Evolutionary conservation across 192 early-diverging fungal genomes (phyloP).

Genomic region (Backusella circina): DNA sequence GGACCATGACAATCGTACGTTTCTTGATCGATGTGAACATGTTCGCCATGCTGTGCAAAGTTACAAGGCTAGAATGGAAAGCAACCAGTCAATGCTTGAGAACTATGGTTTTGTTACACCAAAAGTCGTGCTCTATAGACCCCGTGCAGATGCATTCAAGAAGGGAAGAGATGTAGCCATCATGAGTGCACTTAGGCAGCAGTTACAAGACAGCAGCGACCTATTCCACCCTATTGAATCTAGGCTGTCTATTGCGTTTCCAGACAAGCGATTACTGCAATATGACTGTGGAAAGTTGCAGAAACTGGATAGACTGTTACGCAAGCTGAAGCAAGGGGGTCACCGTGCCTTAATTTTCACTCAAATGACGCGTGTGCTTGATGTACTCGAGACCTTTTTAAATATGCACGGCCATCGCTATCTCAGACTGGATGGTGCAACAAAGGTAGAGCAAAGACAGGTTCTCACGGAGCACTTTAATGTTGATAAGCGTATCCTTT

Average conservation of each 20-base stretch:
- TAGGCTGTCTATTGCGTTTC: conserved; percentile 73
- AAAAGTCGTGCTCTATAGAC: conserved; percentile 35
- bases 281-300: conserved; percentile 84
- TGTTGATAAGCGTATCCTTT: conserved; percentile 52
- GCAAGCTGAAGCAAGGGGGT: conserved; percentile 52
- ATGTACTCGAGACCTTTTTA: conserved; percentile 62
- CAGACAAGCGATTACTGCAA: conserved; percentile 77
- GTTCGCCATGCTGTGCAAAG: conserved; percentile 32
- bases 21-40: conserved; percentile 30
- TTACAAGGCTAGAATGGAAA: conserved; percentile 33
- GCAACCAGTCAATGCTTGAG: conserved; percentile 36
- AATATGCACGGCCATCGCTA: conserved; percentile 65
- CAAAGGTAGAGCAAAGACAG: conserved; percentile 56
- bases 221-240: conserved; percentile 57
- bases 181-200: background rate
- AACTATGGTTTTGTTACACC: conserved; percentile 62
- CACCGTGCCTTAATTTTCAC: conserved; percentile 64
- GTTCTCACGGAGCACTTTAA: conserved; percentile 58
- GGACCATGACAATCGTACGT: conserved; percentile 19
- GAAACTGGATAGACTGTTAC: conserved; percentile 52
- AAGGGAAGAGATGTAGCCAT: background rate
- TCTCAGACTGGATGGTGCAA: conserved; percentile 58
- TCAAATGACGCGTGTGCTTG: conserved; percentile 68
- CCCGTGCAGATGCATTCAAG: background rate
- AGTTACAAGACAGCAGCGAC: conserved; percentile 34